phyloP scores from a whole-genome alignment of 2,329 filamentous ascomycete species.

The Pseudogymnoascus sp. region DNA sequence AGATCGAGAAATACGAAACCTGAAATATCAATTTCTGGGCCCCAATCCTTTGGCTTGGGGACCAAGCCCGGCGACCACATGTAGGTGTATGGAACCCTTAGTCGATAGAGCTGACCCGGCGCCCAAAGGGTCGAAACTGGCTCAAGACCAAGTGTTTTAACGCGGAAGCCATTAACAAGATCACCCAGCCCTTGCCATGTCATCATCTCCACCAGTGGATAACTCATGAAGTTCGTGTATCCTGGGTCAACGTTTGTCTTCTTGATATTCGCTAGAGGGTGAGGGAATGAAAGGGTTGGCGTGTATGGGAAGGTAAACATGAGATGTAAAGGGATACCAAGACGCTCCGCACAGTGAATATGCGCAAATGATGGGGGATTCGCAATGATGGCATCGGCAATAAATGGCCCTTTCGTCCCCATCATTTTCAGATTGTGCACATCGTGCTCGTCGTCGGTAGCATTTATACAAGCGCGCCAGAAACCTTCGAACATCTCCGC shows the following conservation, averaged over 20 bases:
- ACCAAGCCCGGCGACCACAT: slow-evolving; percentile 57
- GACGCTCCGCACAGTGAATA: slow-evolving; percentile 68
- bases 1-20: slow-evolving; percentile 69
- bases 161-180: slow-evolving; percentile 62
- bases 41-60: slow-evolving; percentile 57
- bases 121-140: slow-evolving; percentile 68
- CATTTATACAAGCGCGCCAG: slow-evolving; percentile 69
- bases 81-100: slow-evolving; percentile 66
- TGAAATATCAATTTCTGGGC: slow-evolving; percentile 57
- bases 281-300: slow-evolving; percentile 64
- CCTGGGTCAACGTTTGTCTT: slow-evolving; percentile 56
- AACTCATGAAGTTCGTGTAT: slow-evolving; percentile 70
- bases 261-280: slow-evolving; percentile 66
- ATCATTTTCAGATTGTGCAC: slow-evolving; percentile 54
- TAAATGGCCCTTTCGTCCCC: slow-evolving; percentile 50
- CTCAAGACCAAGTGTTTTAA: slow-evolving; percentile 57
- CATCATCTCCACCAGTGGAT: slow-evolving; percentile 71
- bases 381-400: slow-evolving; percentile 75
- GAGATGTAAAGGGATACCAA: slow-evolving; percentile 61
- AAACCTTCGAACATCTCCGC: slow-evolving; percentile 77
- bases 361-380: slow-evolving; percentile 75
- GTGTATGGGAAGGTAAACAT: slow-evolving; percentile 84
- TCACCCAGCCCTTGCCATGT: slow-evolving; percentile 77
- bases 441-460: slow-evolving; percentile 60
- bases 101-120: slow-evolving; percentile 58